Evolutionary conservation across 202 grass and related monocot species (phyloP).

Genomic region (Brachypodium distachyon): DNA sequence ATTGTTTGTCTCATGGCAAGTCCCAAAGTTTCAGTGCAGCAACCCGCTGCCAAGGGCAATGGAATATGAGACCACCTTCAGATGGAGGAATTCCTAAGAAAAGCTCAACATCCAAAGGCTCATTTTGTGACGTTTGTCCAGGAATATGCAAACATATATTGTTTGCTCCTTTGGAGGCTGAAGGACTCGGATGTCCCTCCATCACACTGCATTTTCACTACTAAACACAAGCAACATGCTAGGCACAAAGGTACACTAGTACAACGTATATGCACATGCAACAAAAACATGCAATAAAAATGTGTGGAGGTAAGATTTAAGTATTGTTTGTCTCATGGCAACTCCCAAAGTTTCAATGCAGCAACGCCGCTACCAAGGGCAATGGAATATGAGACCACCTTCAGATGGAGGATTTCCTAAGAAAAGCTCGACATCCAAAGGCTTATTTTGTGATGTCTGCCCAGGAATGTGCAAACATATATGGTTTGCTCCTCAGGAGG

Average conservation of each 20-base stretch:
- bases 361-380: conserved; percentile 31
- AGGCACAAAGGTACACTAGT: too few species aligned
- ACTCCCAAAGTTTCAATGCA: conserved; percentile 45
- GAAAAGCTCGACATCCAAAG: conserved; percentile 17
- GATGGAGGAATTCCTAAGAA: conserved; percentile 20
- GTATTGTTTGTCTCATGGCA: conserved; percentile 49
- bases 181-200: not conserved
- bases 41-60: conserved; percentile 40
- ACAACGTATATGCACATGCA: too few species aligned
- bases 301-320: too few species aligned
- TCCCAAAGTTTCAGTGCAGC: conserved; percentile 38
- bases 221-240: too few species aligned
- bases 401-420: conserved; percentile 24
- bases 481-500: conserved; percentile 5
- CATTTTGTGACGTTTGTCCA: conserved; percentile 17
- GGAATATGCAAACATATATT: conserved; percentile 25
- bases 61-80: conserved; percentile 52
- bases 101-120: conserved; percentile 19
- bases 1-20: conserved; percentile 40
- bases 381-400: conserved; percentile 63
- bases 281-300: not conserved
- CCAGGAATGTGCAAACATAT: conserved; percentile 28
- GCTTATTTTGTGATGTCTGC: conserved; percentile 30
- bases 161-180: not conserved
- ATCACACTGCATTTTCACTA: too few species aligned